These are phyloP conservation scores for Boletus pseudopeckii DNA, from an alignment of 768 basidiomycete species.

Conservation along the genomic window DNA sequence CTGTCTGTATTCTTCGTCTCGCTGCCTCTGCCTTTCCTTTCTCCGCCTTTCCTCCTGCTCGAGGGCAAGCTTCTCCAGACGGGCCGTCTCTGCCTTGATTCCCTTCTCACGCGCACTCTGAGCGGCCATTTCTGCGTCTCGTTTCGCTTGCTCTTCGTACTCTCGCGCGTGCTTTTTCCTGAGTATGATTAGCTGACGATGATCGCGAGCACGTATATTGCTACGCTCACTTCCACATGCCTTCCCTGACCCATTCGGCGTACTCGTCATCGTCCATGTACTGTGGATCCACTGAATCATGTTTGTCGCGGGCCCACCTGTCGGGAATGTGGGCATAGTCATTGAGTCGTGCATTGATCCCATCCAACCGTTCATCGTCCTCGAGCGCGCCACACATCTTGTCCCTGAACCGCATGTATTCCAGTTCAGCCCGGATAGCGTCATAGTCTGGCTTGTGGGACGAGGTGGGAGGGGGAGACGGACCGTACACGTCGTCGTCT, in stretches of 20 bases:
- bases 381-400: slow-evolving; percentile 71
- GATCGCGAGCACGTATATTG: background rate
- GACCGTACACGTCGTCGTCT: slow-evolving; percentile 18
- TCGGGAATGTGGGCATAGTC: slow-evolving; percentile 69
- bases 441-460: slow-evolving; percentile 44
- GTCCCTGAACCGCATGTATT: slow-evolving; percentile 65
- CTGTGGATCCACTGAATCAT: slow-evolving; percentile 40
- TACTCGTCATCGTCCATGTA: slow-evolving; percentile 85
- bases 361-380: slow-evolving; percentile 68
- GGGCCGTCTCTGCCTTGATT: slow-evolving; percentile 49
- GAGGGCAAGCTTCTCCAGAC: slow-evolving; percentile 48
- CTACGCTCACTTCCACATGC: slow-evolving; percentile 75
- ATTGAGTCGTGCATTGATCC: slow-evolving; percentile 60
- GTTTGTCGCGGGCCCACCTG: slow-evolving; percentile 53
- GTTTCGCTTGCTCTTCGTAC: slow-evolving; percentile 57
- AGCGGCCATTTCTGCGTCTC: slow-evolving; percentile 51
- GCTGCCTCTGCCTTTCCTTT: slow-evolving; percentile 43
- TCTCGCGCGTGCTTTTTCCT: slow-evolving; percentile 70
- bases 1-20: slow-evolving; percentile 43
- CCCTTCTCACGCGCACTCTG: slow-evolving; percentile 54
- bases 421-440: slow-evolving; percentile 48
- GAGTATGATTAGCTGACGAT: slow-evolving; percentile 1
- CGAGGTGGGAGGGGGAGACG: slow-evolving; percentile 22
- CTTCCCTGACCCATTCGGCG: slow-evolving; percentile 78
- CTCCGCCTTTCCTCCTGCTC: slow-evolving; percentile 50